Evolutionary conservation across 345 rosid species (phyloP).

Genomic region (Salix caprea): DNA sequence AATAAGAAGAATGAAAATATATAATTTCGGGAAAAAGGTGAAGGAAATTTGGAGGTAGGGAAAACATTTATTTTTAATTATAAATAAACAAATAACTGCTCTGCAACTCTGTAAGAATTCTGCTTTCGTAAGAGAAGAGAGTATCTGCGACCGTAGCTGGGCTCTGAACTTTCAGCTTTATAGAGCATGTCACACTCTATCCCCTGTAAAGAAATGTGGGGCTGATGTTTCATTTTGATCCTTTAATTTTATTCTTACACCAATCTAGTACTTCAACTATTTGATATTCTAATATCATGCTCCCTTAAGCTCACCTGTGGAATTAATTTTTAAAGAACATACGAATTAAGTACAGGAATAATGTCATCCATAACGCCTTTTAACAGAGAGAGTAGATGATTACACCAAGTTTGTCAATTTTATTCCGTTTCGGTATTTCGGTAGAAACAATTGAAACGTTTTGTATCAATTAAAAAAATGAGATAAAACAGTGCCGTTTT

Average conservation of each 20-base stretch:
- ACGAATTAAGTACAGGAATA: too few relatives aligned
- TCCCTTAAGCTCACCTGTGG: too few relatives aligned
- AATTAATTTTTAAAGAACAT: too few relatives aligned
- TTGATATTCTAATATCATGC: too few relatives aligned
- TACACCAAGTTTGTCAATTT: too few relatives aligned
- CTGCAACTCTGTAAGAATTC: not conserved
- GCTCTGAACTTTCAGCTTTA: not conserved
- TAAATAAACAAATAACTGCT: not conserved
- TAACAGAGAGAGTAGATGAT: too few relatives aligned
- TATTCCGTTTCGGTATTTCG: rapidly evolving
- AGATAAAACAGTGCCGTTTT: rapidly evolving
- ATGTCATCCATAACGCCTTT: too few relatives aligned
- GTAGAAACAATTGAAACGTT: rapidly evolving
- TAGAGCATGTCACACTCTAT: not conserved
- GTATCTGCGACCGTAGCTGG: not conserved
- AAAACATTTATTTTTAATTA: not conserved
- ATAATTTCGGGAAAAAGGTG: not conserved
- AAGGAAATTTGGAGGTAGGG: not conserved
- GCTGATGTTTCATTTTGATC: too few relatives aligned
- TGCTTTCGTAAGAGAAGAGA: not conserved
- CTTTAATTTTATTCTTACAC: too few relatives aligned
- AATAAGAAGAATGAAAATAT: not conserved
- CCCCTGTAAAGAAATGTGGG: too few relatives aligned
- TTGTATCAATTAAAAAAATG: too few relatives aligned
- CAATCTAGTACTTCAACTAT: too few relatives aligned